These are phyloP conservation scores for Lachnellula hyalina DNA, from an alignment of 2,329 filamentous ascomycete genomes.

Conservation along the genomic window DNA sequence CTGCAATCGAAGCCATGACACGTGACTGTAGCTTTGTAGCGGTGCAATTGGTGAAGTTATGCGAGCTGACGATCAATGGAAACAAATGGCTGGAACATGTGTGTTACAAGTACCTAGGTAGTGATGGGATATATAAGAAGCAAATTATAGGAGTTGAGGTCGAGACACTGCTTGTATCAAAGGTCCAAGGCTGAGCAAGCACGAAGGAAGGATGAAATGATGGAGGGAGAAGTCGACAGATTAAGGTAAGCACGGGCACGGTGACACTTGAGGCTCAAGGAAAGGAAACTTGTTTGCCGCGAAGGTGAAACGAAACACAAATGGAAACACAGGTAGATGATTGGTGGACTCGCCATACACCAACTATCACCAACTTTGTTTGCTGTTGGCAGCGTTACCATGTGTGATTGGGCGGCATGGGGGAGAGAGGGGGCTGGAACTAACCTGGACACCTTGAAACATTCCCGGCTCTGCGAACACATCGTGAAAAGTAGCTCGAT, in stretches of 20 bases:
- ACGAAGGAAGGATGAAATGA: not conserved
- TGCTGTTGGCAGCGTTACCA: no score
- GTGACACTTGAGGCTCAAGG: no score
- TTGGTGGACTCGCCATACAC: no score
- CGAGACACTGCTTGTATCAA: not conserved
- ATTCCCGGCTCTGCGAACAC: no score
- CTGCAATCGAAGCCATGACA: conserved; percentile 12
- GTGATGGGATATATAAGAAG: not conserved
- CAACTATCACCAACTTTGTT: no score
- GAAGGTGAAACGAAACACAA: no score
- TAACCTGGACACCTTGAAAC: no score
- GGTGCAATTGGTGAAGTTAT: not conserved
- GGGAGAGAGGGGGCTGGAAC: no score
- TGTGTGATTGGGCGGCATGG: no score
- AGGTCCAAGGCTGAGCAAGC: not conserved
- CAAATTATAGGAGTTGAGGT: not conserved
- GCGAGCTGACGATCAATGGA: not conserved
- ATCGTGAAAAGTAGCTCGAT: no score
- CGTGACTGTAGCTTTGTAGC: not conserved
- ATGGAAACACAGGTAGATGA: no score
- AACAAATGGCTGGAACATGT: not conserved
- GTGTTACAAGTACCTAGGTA: not conserved
- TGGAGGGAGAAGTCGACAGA: not conserved
- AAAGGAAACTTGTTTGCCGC: no score
- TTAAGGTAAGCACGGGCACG: not conserved